These are phyloP conservation scores for Ogataea philodendri DNA, from an alignment of 805 yeast genomes.

Conservation along the genomic window DNA sequence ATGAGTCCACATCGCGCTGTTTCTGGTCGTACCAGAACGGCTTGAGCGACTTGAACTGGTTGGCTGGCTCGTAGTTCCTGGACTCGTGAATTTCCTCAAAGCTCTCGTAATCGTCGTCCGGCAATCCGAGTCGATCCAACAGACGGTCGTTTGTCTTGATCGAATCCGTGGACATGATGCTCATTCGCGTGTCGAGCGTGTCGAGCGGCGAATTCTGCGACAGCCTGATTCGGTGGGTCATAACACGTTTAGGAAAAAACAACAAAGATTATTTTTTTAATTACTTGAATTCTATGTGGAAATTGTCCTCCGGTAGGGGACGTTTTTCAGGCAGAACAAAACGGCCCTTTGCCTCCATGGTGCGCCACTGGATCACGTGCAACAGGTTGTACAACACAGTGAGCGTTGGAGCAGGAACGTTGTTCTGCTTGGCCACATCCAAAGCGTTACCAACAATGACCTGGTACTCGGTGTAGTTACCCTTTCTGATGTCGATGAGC, in stretches of 20 bases:
- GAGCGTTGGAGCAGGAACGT: conserved; percentile 33
- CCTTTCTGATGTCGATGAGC: conserved; percentile 45
- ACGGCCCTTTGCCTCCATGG: conserved; percentile 32
- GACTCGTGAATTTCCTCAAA: conserved; percentile 9
- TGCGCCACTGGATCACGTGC: conserved; percentile 33
- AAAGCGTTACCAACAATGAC: conserved; percentile 44
- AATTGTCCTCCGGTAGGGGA: conserved; percentile 29
- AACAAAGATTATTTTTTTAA: neutral
- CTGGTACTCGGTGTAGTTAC: conserved; percentile 42
- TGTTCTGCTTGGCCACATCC: conserved; percentile 30
- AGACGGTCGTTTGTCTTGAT: conserved; percentile 33
- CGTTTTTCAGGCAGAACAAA: conserved; percentile 32
- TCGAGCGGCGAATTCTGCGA: conserved; percentile 8
- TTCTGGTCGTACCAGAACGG: conserved; percentile 24
- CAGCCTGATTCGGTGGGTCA: conserved; percentile 9
- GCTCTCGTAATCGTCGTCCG: conserved; percentile 32
- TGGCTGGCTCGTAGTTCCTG: conserved; percentile 27
- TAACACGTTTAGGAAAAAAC: conserved; percentile 7
- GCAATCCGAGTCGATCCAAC: conserved; percentile 32
- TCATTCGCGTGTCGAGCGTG: conserved; percentile 12
- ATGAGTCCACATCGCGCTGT: conserved; percentile 8
- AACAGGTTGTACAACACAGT: conserved; percentile 28
- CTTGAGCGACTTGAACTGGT: conserved; percentile 32
- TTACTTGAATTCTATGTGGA: conserved; percentile 11
- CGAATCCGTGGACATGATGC: conserved; percentile 28